A percentile compares a stretch with the other conserved stretches of the same genome.
These are phyloP conservation scores for Fusarium tanahbumbuense DNA, from an alignment of 2,329 filamentous ascomycete genomes.

Conservation along the genomic window DNA sequence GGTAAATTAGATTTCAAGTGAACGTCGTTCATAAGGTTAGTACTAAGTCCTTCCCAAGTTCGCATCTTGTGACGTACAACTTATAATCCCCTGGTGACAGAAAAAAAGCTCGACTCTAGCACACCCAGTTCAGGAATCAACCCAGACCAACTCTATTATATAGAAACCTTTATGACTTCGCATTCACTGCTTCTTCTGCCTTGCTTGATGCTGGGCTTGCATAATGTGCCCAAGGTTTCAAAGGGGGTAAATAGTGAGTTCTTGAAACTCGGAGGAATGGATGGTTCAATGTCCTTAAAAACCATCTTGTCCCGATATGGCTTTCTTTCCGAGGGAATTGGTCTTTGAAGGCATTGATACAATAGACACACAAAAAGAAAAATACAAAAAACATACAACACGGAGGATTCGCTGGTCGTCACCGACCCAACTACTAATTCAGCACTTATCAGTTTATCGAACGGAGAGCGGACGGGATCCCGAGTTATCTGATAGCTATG, in stretches of 20 bases:
- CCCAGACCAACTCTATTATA: constrained; percentile 58
- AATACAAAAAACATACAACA: constrained; percentile 30
- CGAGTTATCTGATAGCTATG: constrained; percentile 35
- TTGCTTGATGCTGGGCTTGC: constrained; percentile 50
- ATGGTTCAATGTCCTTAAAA: no score
- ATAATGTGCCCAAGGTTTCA: constrained; percentile 57
- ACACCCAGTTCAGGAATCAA: constrained; percentile 58
- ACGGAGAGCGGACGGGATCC: constrained; percentile 36
- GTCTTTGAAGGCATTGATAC: accelerated
- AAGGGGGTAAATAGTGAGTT: constrained; percentile 38
- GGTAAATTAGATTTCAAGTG: constrained; percentile 60
- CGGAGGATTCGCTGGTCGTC: constrained; percentile 36
- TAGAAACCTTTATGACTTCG: constrained; percentile 47
- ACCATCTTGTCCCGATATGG: no score
- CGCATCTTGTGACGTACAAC: constrained; percentile 41
- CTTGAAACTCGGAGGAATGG: no score
- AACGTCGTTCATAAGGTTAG: constrained; percentile 51
- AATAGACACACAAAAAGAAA: background rate
- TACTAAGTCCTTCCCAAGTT: background rate
- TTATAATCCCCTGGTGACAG: constrained; percentile 52
- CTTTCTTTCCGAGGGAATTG: background rate
- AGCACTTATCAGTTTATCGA: constrained; percentile 33
- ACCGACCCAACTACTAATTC: constrained; percentile 29
- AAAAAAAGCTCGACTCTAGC: constrained; percentile 57
- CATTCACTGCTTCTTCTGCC: constrained; percentile 50